Percentiles rank a stretch among this genome's conserved stretches.
These are phyloP conservation scores for Neurospora pannonica DNA, from an alignment of 495 filamentous ascomycete species.

Conservation along the genomic window DNA sequence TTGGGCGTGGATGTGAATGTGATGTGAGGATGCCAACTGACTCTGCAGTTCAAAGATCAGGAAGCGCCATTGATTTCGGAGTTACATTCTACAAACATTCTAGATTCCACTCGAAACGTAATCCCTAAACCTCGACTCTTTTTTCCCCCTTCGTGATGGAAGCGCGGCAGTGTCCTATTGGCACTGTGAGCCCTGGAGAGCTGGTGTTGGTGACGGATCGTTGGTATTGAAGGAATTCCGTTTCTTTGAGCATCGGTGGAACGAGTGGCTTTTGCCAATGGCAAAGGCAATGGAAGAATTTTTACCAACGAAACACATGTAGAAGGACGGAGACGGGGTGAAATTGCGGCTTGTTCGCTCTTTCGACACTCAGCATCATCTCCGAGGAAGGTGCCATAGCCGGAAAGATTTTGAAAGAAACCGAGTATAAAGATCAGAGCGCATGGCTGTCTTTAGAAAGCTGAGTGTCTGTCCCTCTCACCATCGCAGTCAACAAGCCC, in stretches of 20 bases:
- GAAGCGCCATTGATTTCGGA: not conserved
- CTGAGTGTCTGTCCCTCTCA: no score
- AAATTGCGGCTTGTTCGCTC: no score
- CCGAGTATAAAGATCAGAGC: no score
- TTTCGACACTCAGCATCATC: no score
- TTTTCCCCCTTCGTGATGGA: not conserved
- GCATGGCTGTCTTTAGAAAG: no score
- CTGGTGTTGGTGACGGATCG: not conserved
- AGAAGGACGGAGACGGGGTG: no score
- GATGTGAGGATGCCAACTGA: not conserved
- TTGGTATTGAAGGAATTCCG: not conserved
- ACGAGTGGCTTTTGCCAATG: not conserved
- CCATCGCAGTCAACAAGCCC: no score
- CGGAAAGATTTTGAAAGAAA: no score
- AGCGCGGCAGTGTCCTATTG: not conserved
- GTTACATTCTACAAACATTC: not conserved
- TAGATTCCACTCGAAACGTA: rapidly evolving
- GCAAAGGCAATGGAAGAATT: rapidly evolving
- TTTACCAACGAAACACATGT: no score
- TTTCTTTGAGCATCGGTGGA: not conserved
- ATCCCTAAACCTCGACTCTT: not conserved
- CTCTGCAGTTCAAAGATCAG: not conserved
- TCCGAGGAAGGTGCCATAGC: no score
- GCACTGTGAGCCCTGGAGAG: not conserved
- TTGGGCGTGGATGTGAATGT: not conserved